Percentiles rank a stretch among this genome's conserved stretches.
Conservation (phyloP, 129 eudicot species). For the Flaveria bidentis region DNA sequence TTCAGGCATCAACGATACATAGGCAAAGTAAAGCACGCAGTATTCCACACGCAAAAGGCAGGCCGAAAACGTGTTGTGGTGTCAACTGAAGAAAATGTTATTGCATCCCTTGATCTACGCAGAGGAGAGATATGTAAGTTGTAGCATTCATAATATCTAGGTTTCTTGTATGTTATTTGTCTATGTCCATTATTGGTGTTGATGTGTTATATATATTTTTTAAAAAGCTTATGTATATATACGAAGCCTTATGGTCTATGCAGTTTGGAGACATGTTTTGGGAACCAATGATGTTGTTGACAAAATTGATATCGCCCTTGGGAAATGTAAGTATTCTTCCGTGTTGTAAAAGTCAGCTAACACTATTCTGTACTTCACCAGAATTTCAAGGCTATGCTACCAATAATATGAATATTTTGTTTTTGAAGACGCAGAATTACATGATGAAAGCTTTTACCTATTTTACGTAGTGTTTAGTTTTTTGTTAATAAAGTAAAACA, state of each 20-base stretch:
- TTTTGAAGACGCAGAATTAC: neutral
- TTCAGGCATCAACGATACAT: slow-evolving; percentile 87
- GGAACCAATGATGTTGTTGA: slow-evolving; percentile 78
- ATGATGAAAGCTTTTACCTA: neutral
- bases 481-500: neutral
- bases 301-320: slow-evolving; percentile 80
- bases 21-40: slow-evolving; percentile 93
- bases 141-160: slow-evolving; percentile 8
- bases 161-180: neutral
- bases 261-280: slow-evolving; percentile 99
- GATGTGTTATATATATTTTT: neutral
- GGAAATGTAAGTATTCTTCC: slow-evolving; percentile 66
- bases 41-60: slow-evolving; percentile 95
- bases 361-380: slow-evolving; percentile 5
- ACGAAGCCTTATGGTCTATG: slow-evolving; percentile 38
- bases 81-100: slow-evolving; percentile 83
- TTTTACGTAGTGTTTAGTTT: slow-evolving; percentile 6
- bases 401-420: slow-evolving; percentile 5
- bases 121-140: slow-evolving; percentile 87
- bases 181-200: neutral
- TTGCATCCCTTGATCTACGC: slow-evolving; percentile 97
- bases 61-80: slow-evolving; percentile 95
- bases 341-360: slow-evolving; percentile 7
- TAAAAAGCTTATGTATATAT: neutral
- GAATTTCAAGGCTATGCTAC: slow-evolving; percentile 4